Percentiles rank a stretch among this genome's conserved stretches.
Conservation (phyloP, 225 moss, liverwort and hornwort species). For the Lunularia cruciata region DNA sequence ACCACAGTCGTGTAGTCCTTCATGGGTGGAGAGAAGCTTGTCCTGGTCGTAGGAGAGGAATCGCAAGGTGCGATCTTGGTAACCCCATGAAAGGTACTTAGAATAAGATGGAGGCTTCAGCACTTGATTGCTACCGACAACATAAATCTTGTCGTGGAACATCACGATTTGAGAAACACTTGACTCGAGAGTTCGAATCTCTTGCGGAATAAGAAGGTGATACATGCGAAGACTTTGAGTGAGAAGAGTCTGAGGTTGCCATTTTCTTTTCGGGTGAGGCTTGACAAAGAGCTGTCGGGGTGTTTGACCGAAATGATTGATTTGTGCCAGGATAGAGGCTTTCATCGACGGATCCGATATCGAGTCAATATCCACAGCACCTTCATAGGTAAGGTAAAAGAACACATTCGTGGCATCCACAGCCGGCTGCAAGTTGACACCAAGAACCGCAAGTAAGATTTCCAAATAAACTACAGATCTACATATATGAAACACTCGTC, state of each 20-base stretch:
- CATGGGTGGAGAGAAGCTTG: conserved; percentile 83
- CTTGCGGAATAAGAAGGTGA: conserved; percentile 70
- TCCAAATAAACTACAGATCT: not conserved
- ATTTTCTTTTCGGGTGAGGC: conserved; percentile 86
- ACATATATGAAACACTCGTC: too few relatives aligned
- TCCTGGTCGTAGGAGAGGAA: conserved; percentile 94
- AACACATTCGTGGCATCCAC: conserved; percentile 98
- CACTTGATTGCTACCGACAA: conserved; percentile 66
- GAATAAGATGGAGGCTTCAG: conserved; percentile 85
- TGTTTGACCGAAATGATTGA: conserved; percentile 99
- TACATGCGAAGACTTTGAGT: conserved; percentile 58
- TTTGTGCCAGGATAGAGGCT: conserved; percentile 94
- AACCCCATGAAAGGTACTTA: conserved; percentile 85
- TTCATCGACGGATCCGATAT: conserved; percentile 91
- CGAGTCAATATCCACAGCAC: conserved; percentile 93
- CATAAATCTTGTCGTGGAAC: conserved; percentile 75
- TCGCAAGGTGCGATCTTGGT: conserved; percentile 84
- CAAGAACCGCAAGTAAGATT: not conserved
- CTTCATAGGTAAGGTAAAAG: conserved; percentile 97
- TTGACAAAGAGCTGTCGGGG: conserved; percentile 90
- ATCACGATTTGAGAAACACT: conserved; percentile 77
- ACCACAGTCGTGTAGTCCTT: conserved; percentile 88
- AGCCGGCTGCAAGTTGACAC: conserved; percentile 58
- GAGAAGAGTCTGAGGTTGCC: conserved; percentile 62
- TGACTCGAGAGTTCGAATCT: conserved; percentile 71